phyloP scores from a whole-genome alignment of 2,329 filamentous ascomycete species.

The Pseudogymnoascus verrucosus region DNA sequence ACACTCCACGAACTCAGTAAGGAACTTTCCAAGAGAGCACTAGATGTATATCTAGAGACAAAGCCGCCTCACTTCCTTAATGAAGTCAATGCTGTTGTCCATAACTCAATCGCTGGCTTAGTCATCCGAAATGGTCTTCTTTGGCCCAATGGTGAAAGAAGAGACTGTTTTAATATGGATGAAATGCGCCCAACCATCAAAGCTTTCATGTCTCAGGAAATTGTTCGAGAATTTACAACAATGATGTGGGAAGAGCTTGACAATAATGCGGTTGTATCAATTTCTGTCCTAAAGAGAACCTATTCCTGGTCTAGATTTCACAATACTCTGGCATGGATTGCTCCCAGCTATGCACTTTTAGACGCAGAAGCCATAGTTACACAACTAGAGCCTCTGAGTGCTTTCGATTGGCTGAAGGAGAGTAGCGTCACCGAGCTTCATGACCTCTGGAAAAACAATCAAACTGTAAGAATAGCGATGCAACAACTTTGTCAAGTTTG shows the following conservation, averaged over 20 bases:
- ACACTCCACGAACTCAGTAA: constrained; percentile 29
- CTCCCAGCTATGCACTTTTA: constrained; percentile 29
- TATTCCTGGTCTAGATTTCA: constrained; percentile 40
- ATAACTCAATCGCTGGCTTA: constrained; percentile 30
- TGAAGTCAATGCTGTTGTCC: constrained; percentile 29
- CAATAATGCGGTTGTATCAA: constrained; percentile 30
- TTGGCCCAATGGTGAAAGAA: constrained; percentile 31
- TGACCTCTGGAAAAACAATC: constrained; percentile 33
- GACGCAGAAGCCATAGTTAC: constrained; percentile 29
- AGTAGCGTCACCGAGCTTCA: constrained; percentile 36
- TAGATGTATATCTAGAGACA: constrained; percentile 36
- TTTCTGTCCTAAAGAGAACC: constrained; percentile 36
- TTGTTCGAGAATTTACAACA: constrained; percentile 34
- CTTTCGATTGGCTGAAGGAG: constrained; percentile 40
- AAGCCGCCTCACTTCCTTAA: constrained; percentile 33
- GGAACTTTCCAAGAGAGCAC: constrained; percentile 23
- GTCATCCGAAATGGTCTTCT: constrained; percentile 37
- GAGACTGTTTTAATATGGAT: constrained; percentile 38
- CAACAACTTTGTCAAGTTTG: no score
- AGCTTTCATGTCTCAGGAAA: constrained; percentile 38
- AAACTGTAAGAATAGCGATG: neutral
- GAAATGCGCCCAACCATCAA: constrained; percentile 35
- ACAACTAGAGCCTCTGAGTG: constrained; percentile 33
- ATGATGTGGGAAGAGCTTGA: constrained; percentile 39
- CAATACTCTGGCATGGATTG: constrained; percentile 37